A percentile compares a stretch with the other conserved stretches of the same genome.
phyloP scores from a whole-genome alignment of 2,329 filamentous ascomycete genomes.

The Colletotrichum abscissum region DNA sequence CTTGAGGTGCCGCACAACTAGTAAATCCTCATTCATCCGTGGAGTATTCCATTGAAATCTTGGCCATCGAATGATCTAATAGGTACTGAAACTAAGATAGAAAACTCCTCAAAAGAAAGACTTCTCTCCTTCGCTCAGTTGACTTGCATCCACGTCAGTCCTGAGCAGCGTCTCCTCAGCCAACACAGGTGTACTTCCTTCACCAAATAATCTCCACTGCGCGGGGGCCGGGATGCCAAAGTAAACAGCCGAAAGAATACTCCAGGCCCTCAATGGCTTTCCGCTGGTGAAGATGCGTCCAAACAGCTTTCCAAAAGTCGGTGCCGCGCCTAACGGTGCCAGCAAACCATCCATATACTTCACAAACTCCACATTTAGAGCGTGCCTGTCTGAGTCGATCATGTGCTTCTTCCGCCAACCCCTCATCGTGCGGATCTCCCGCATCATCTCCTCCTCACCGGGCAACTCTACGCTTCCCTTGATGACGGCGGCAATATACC shows the following conservation, averaged over 20 bases:
- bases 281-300: slow-evolving; percentile 39
- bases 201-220: slow-evolving; percentile 48
- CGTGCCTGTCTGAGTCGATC: slow-evolving; percentile 46
- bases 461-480: slow-evolving; percentile 41
- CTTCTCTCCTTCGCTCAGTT: slow-evolving; percentile 42
- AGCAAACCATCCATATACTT: slow-evolving; percentile 47
- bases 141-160: slow-evolving; percentile 38
- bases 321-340: slow-evolving; percentile 45
- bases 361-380: slow-evolving; percentile 41
- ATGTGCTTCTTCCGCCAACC: slow-evolving; percentile 42
- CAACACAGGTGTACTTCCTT: slow-evolving; percentile 43
- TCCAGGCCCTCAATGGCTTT: slow-evolving; percentile 41
- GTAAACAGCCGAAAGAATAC: slow-evolving; percentile 46
- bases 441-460: slow-evolving; percentile 40
- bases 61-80: not conserved
- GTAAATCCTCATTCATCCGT: too few species aligned
- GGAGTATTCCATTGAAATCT: not conserved
- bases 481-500: slow-evolving; percentile 46
- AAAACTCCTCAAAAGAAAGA: not conserved
- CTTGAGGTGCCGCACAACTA: too few species aligned
- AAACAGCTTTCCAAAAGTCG: slow-evolving; percentile 44
- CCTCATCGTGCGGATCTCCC: slow-evolving; percentile 41
- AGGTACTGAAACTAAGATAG: not conserved
- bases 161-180: slow-evolving; percentile 47
- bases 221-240: slow-evolving; percentile 48